Evolutionary conservation across 805 yeast genomes (phyloP).

Genomic region (Debaryomyces castellii): DNA sequence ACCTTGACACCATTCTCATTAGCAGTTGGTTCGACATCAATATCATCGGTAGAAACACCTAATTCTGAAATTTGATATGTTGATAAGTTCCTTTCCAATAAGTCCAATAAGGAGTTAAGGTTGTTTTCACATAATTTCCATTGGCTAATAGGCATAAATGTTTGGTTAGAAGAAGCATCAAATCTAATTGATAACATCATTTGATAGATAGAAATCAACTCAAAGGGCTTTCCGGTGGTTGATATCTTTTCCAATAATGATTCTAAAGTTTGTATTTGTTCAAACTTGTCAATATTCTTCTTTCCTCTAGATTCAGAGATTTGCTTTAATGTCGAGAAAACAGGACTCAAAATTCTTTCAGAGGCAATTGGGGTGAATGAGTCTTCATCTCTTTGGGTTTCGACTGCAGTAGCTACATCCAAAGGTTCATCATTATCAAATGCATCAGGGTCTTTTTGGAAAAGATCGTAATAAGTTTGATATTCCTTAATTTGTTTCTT

Average conservation of each 20-base stretch:
- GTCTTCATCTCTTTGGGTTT: constrained; percentile 33
- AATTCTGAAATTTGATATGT: constrained; percentile 71
- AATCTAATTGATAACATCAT: constrained; percentile 85
- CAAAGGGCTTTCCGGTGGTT: constrained; percentile 52
- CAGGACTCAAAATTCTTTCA: constrained; percentile 41
- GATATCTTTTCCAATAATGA: constrained; percentile 43
- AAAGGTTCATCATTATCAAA: constrained; percentile 58
- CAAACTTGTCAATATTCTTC: constrained; percentile 82
- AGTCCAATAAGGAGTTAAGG: constrained; percentile 57
- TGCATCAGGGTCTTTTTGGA: constrained; percentile 68
- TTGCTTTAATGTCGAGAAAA: constrained; percentile 70
- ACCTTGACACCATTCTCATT: constrained; percentile 62
- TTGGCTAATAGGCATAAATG: constrained; percentile 73
- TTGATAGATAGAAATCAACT: constrained; percentile 73
- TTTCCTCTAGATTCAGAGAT: constrained; percentile 92
- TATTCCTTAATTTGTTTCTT: constrained; percentile 75
- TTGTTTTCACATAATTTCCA: constrained; percentile 76
- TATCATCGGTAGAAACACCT: constrained; percentile 69
- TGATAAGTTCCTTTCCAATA: constrained; percentile 62
- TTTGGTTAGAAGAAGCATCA: constrained; percentile 67
- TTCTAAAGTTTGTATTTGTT: constrained; percentile 75
- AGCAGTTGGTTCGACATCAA: constrained; percentile 65
- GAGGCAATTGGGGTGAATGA: constrained; percentile 38
- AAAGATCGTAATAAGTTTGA: constrained; percentile 57
- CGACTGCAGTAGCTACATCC: constrained; percentile 29